These are phyloP conservation scores for Bombardia bombarda DNA, from an alignment of 495 filamentous ascomycete genomes.

Conservation along the genomic window DNA sequence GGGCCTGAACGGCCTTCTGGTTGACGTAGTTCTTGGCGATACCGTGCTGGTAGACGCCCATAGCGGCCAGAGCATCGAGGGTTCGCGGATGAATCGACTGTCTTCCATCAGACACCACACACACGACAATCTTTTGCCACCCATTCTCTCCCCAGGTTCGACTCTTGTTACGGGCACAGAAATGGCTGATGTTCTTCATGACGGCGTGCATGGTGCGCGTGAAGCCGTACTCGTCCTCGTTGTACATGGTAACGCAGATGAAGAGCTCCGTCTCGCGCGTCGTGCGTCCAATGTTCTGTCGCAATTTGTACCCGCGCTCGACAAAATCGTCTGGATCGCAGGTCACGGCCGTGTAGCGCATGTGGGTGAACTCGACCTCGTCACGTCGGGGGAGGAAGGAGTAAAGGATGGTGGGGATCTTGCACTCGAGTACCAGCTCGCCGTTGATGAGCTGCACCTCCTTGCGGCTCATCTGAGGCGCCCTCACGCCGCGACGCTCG, in stretches of 20 bases:
- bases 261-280: conserved; percentile 93
- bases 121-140: conserved; percentile 99
- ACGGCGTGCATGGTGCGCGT: conserved; percentile 98
- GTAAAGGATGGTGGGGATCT: conserved; percentile 95
- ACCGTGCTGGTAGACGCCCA: conserved; percentile 98
- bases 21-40: conserved; percentile 99
- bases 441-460: conserved; percentile 95
- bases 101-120: conserved; percentile 88
- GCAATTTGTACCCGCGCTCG: conserved; percentile 78
- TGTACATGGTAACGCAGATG: conserved; percentile 99
- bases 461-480: conserved; percentile 84
- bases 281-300: conserved; percentile 87
- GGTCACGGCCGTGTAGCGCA: conserved; percentile 99
- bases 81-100: conserved; percentile 92
- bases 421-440: conserved; percentile 95
- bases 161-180: conserved; percentile 85
- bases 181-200: conserved; percentile 95
- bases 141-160: conserved; percentile 95
- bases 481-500: conserved; percentile 71
- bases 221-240: conserved; percentile 93
- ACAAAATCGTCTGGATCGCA: conserved; percentile 97
- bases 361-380: conserved; percentile 95
- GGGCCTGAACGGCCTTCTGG: conserved; percentile 70
- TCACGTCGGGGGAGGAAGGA: conserved; percentile 87
- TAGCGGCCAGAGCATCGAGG: conserved; percentile 88